Conservation (phyloP, 2,329 filamentous ascomycete genomes). For the Colletotrichum sp. region DNA sequence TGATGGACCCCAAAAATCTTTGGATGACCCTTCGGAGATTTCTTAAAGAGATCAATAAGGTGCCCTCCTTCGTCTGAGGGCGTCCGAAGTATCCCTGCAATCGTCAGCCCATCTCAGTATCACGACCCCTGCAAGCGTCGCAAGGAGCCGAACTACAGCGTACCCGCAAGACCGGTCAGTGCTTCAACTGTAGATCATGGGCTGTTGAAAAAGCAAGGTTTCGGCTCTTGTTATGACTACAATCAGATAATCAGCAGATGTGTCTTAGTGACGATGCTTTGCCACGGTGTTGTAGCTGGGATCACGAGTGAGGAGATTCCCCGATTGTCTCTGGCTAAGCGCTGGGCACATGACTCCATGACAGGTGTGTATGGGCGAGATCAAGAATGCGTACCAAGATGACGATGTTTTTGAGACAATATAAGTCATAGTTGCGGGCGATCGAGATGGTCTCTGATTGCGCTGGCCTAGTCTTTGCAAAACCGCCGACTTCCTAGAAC, state of each 20-base stretch:
- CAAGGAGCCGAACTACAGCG: background rate
- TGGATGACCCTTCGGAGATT: background rate
- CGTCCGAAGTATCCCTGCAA: background rate
- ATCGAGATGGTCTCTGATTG: background rate
- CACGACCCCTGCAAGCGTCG: background rate
- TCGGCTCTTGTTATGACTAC: background rate
- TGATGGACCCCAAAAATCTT: background rate
- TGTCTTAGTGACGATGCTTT: background rate
- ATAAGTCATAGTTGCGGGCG: background rate
- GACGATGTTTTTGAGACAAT: background rate
- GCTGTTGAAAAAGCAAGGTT: background rate
- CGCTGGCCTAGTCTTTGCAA: background rate
- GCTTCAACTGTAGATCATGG: background rate
- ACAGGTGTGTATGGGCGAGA: background rate
- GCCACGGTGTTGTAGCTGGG: background rate
- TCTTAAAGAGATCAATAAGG: background rate
- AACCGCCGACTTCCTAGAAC: background rate
- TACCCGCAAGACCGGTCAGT: background rate
- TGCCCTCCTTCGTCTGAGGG: background rate
- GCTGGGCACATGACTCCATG: background rate
- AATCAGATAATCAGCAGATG: background rate
- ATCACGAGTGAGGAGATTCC: background rate
- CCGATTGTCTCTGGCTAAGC: background rate
- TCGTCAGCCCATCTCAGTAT: slow-evolving; percentile 1
- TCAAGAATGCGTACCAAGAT: background rate